These are phyloP conservation scores for Boletus reticuloceps DNA, from an alignment of 768 basidiomycete genomes.

Conservation along the genomic window DNA sequence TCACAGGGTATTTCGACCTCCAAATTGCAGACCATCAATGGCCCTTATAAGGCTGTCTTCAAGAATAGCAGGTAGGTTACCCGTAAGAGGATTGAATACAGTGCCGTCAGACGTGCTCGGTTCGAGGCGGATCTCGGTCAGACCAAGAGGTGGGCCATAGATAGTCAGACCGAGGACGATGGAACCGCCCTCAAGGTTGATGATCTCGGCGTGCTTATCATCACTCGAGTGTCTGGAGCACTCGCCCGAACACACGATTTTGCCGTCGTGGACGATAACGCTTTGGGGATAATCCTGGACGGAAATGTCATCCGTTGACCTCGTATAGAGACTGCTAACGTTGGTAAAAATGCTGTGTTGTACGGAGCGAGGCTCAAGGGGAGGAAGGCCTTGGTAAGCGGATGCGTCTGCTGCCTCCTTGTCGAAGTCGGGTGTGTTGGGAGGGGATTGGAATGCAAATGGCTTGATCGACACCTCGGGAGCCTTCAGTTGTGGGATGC, in stretches of 20 bases:
- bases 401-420: conserved; percentile 62
- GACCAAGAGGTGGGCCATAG: conserved; percentile 69
- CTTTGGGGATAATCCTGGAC: conserved; percentile 24
- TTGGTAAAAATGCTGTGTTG: conserved; percentile 60
- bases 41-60: conserved; percentile 27
- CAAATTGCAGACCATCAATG: conserved; percentile 38
- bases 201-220: conserved; percentile 27
- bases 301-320: conserved; percentile 22
- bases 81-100: conserved; percentile 52
- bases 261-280: conserved; percentile 48
- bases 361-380: conserved; percentile 44
- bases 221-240: conserved; percentile 22
- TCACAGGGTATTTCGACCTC: conserved; percentile 12
- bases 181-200: conserved; percentile 73
- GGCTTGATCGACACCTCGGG: conserved; percentile 41
- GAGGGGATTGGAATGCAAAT: conserved; percentile 40
- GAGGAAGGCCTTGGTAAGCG: conserved; percentile 71
- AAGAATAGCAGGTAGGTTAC: conserved; percentile 34
- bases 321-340: conserved; percentile 48
- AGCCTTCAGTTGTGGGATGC: conserved; percentile 66
- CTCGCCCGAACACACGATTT: conserved; percentile 48
- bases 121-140: conserved; percentile 68
- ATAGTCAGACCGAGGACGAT: conserved; percentile 68
- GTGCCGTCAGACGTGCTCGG: conserved; percentile 67
- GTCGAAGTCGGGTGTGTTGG: conserved; percentile 68